These are phyloP conservation scores for Aquanectria penicillioides DNA, from an alignment of 2,329 filamentous ascomycete genomes.

Conservation along the genomic window DNA sequence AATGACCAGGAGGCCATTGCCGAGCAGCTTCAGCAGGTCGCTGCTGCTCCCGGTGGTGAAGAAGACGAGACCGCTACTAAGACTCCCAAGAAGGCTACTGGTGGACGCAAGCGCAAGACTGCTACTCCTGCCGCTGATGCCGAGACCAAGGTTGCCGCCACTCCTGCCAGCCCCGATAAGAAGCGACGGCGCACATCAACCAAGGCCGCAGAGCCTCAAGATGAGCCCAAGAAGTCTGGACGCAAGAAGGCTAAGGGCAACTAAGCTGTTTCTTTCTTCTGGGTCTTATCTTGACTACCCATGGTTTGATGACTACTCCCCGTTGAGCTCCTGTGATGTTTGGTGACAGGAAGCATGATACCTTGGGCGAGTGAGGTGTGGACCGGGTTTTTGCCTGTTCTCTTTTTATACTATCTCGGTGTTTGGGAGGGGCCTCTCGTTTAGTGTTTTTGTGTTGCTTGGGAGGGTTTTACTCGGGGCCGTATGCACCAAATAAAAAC, in stretches of 20 bases:
- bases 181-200: slow-evolving; percentile 68
- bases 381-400: slow-evolving; percentile 27
- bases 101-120: slow-evolving; percentile 66
- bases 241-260: slow-evolving; percentile 66
- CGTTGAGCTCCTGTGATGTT: slow-evolving; percentile 28
- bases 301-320: slow-evolving; percentile 25
- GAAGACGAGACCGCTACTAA: slow-evolving; percentile 60
- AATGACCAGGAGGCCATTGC: slow-evolving; percentile 67
- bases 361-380: slow-evolving; percentile 33
- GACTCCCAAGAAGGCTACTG: slow-evolving; percentile 66
- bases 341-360: slow-evolving; percentile 36
- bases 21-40: slow-evolving; percentile 64
- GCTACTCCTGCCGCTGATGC: slow-evolving; percentile 55
- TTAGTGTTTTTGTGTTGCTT: slow-evolving; percentile 21
- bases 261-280: slow-evolving; percentile 39
- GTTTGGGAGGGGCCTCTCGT: slow-evolving; percentile 34
- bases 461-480: slow-evolving; percentile 22
- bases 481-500: slow-evolving; percentile 23
- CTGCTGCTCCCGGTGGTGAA: slow-evolving; percentile 51
- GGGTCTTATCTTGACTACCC: slow-evolving; percentile 20
- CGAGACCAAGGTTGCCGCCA: slow-evolving; percentile 52
- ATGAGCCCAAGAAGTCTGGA: slow-evolving; percentile 69
- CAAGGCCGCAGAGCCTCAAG: slow-evolving; percentile 64
- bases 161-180: slow-evolving; percentile 67
- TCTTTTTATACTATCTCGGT: slow-evolving; percentile 31